Evolutionary conservation across 2,329 filamentous ascomycete genomes (phyloP).

Genomic region (Verticillium dahliae): DNA sequence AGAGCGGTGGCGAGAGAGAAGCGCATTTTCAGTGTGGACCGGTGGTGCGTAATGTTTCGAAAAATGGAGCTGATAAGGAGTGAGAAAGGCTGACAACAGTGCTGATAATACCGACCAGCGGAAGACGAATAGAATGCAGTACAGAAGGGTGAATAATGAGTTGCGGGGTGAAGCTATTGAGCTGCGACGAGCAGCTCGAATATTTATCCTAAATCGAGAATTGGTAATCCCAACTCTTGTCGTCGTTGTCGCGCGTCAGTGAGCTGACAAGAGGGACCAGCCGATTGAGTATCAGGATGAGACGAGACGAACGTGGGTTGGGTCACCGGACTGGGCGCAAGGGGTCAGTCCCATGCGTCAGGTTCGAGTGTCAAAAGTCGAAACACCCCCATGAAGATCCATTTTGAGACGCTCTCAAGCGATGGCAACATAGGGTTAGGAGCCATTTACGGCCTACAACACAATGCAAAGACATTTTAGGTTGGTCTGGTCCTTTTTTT

Average conservation of each 20-base stretch:
- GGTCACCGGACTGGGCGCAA: background rate
- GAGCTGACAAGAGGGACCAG: background rate
- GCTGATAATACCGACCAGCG: background rate
- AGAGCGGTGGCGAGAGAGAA: slow-evolving; percentile 16
- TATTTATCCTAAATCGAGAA: background rate
- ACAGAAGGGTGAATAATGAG: too few relatives aligned
- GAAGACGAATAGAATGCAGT: background rate
- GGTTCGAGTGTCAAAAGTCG: background rate
- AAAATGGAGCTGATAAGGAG: background rate
- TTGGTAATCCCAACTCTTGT: background rate
- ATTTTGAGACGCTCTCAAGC: too few relatives aligned
- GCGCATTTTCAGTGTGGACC: slow-evolving; percentile 18
- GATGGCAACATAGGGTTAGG: too few relatives aligned
- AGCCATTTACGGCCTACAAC: too few relatives aligned
- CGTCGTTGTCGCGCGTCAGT: background rate
- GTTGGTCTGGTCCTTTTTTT: too few relatives aligned
- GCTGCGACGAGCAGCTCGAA: background rate
- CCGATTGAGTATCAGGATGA: background rate
- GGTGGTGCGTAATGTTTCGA: background rate
- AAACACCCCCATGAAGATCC: too few relatives aligned
- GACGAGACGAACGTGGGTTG: background rate
- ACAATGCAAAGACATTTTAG: too few relatives aligned
- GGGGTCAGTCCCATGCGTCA: background rate
- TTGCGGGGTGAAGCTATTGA: background rate
- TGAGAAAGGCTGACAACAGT: background rate